These are phyloP conservation scores for Phenoliferia sp. DNA, from an alignment of 1,284 basidiomycete genomes.

Conservation along the genomic window DNA sequence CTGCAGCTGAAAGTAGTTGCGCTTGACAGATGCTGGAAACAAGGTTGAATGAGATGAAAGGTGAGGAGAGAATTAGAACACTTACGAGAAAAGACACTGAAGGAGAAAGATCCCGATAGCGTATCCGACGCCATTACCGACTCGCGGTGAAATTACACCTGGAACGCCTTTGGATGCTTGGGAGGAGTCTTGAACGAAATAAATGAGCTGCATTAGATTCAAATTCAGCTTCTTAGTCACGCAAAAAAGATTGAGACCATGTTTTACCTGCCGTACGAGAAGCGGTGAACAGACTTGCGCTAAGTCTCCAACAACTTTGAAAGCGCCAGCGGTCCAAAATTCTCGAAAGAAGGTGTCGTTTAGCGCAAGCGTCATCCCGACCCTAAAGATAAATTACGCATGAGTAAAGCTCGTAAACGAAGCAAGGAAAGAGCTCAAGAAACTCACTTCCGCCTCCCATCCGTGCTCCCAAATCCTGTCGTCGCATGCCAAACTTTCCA, in stretches of 20 bases:
- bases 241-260: neutral
- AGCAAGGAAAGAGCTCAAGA: neutral
- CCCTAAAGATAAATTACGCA: neutral
- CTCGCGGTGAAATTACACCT: conserved; percentile 54
- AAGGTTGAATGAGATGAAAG: too few species aligned
- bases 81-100: conserved; percentile 57
- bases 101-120: conserved; percentile 65
- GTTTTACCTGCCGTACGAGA: conserved; percentile 52
- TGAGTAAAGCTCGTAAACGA: neutral
- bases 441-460: neutral
- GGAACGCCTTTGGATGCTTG: conserved; percentile 47
- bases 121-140: conserved; percentile 68
- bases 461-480: neutral
- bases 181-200: conserved; percentile 53
- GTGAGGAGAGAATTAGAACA: conserved; percentile 35
- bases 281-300: conserved; percentile 67
- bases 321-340: conserved; percentile 66
- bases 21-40: conserved; percentile 18
- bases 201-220: conserved; percentile 57
- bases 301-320: conserved; percentile 49
- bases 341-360: conserved; percentile 69
- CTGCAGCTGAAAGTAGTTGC: conserved; percentile 19
- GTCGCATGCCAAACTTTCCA: conserved; percentile 31
- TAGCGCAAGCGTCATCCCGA: conserved; percentile 43
- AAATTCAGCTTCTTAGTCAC: neutral